These are phyloP conservation scores for Viridothelium virens DNA, from an alignment of 495 filamentous ascomycete species.

Conservation along the genomic window DNA sequence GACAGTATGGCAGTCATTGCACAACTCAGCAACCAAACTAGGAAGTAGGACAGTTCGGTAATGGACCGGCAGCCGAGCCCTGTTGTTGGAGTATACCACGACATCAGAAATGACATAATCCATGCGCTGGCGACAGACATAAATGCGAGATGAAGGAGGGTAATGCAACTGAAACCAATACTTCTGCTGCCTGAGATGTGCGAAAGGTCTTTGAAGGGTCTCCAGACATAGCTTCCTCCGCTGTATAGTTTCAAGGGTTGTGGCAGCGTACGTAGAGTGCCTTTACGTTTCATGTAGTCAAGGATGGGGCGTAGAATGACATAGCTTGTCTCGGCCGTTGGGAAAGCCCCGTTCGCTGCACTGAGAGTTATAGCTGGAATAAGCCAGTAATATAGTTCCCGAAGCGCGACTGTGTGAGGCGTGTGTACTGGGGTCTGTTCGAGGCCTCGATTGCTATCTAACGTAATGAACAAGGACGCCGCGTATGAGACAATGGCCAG, in stretches of 20 bases:
- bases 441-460: constrained; percentile 1
- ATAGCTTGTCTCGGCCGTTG: constrained; percentile 13
- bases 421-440: constrained; percentile 11
- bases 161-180: not conserved
- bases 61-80: constrained; percentile 19
- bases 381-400: constrained; percentile 22
- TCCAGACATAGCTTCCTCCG: constrained; percentile 16
- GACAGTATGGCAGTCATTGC: constrained; percentile 5
- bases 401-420: constrained; percentile 18
- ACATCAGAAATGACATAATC: constrained; percentile 16
- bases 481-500: constrained; percentile 18
- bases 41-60: constrained; percentile 14
- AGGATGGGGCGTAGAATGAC: constrained; percentile 12
- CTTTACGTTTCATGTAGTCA: not conserved
- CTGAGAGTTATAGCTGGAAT: constrained; percentile 16
- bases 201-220: not conserved
- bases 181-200: not conserved
- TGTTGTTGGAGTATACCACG: constrained; percentile 16
- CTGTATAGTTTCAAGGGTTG: constrained; percentile 14
- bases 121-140: constrained; percentile 15
- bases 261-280: not conserved
- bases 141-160: constrained; percentile 7
- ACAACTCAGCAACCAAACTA: constrained; percentile 13
- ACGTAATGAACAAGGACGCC: constrained; percentile 12
- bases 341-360: constrained; percentile 17